A percentile compares a stretch with the other conserved stretches of the same genome.
Evolutionary conservation across 148 eudicot genomes (phyloP).

Genomic region (Amaranthus palmeri): DNA sequence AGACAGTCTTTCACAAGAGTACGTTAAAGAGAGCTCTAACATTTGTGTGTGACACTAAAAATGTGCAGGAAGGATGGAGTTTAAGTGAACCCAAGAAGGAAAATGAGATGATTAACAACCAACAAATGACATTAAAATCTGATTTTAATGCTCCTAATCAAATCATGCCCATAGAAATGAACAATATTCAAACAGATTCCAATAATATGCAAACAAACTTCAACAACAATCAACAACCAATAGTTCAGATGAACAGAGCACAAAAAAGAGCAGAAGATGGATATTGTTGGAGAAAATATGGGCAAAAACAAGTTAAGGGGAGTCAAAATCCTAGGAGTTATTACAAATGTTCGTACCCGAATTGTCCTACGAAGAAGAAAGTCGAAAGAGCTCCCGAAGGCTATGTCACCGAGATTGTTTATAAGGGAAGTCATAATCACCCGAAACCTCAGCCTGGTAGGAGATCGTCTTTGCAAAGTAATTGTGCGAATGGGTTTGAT

Average conservation of each 20-base stretch:
- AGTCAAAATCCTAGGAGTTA: conserved; percentile 82
- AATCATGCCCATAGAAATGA: conserved; percentile 16
- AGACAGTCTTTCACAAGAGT: too few relatives aligned
- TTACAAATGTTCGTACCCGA: conserved; percentile 68
- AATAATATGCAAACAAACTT: conserved; percentile 5
- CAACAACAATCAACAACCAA: conserved; percentile 20
- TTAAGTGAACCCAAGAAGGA: conserved; percentile 35
- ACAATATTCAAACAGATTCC: conserved; percentile 18
- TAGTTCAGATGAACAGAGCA: conserved; percentile 45
- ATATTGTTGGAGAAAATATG: conserved; percentile 76
- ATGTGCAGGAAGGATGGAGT: conserved; percentile 37
- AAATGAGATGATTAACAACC: conserved; percentile 27
- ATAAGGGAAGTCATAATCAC: conserved; percentile 77
- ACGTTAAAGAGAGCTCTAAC: conserved; percentile 8
- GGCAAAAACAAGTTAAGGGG: conserved; percentile 78
- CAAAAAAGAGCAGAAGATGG: conserved; percentile 65
- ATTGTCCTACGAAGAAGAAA: conserved; percentile 78
- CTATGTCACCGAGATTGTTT: conserved; percentile 64
- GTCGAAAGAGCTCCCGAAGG: conserved; percentile 65
- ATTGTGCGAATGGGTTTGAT: conserved; percentile 9
- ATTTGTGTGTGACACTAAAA: conserved; percentile 24
- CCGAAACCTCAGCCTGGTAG: conserved; percentile 65
- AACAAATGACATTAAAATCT: not conserved
- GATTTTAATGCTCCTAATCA: conserved; percentile 9
- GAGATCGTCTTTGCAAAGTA: conserved; percentile 26